These are phyloP conservation scores for Diaporthe batatas DNA, from an alignment of 2,329 filamentous ascomycete species.

Conservation along the genomic window DNA sequence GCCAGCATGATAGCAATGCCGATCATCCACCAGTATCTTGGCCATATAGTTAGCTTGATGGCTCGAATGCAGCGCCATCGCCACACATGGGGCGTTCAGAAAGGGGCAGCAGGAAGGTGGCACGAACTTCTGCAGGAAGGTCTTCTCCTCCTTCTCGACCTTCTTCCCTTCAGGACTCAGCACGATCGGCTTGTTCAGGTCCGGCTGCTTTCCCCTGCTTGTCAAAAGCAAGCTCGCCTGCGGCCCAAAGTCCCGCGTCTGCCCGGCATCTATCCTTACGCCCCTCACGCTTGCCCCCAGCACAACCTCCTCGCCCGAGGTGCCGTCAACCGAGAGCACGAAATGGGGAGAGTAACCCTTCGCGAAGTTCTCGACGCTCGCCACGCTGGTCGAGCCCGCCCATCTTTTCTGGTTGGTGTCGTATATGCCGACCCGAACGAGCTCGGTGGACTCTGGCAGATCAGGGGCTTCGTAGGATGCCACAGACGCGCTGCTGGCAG, in stretches of 20 bases:
- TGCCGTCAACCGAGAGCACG: slow-evolving; percentile 63
- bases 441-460: slow-evolving; percentile 58
- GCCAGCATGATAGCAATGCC: slow-evolving; percentile 67
- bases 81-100: neutral
- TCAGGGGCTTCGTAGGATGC: slow-evolving; percentile 70
- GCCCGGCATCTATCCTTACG: slow-evolving; percentile 72
- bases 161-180: slow-evolving; percentile 71
- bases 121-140: slow-evolving; percentile 75
- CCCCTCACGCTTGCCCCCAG: slow-evolving; percentile 67
- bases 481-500: slow-evolving; percentile 61
- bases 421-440: slow-evolving; percentile 71
- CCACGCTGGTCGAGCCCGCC: slow-evolving; percentile 68
- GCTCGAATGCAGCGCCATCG: slow-evolving; percentile 13
- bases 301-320: slow-evolving; percentile 54
- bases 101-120: neutral
- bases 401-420: slow-evolving; percentile 61
- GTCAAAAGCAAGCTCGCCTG: slow-evolving; percentile 66
- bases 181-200: slow-evolving; percentile 74
- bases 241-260: slow-evolving; percentile 75
- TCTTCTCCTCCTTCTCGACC: slow-evolving; percentile 70
- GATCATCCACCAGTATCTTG: slow-evolving; percentile 77
- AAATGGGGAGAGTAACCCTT: slow-evolving; percentile 73
- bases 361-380: slow-evolving; percentile 68
- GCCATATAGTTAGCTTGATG: slow-evolving; percentile 45
- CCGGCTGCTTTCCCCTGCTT: slow-evolving; percentile 66